Conservation (phyloP, 192 early-diverging fungal species). For the Podila horticola region DNA sequence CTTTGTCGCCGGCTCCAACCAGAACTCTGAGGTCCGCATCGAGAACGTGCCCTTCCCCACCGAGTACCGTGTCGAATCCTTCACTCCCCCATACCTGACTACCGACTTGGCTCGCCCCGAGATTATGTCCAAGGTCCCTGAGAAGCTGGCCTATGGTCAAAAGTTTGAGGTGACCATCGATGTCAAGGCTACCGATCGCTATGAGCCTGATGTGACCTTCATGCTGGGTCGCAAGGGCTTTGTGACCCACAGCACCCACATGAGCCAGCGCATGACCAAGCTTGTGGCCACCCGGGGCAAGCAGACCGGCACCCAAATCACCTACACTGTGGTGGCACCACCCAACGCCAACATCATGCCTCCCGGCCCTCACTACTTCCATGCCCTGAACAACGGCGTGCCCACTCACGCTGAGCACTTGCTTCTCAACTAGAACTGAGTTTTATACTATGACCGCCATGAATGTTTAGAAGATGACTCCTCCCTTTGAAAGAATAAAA, state of each 20-base stretch:
- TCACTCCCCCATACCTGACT: conserved; percentile 65
- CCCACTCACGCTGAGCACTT: conserved; percentile 45
- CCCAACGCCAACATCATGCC: conserved; percentile 64
- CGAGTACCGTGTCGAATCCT: conserved; percentile 65
- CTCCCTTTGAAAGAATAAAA: too few relatives aligned
- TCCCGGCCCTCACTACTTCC: conserved; percentile 63
- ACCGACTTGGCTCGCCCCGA: conserved; percentile 50
- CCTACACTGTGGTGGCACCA: conserved; percentile 45
- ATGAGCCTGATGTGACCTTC: conserved; percentile 49
- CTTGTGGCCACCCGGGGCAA: conserved; percentile 13
- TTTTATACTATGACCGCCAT: too few relatives aligned
- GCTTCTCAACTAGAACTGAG: conserved; percentile 24
- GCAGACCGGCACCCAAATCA: conserved; percentile 24
- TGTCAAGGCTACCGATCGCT: conserved; percentile 31
- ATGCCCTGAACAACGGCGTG: conserved; percentile 60
- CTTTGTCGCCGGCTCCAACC: conserved; percentile 53
- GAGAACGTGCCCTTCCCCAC: conserved; percentile 50
- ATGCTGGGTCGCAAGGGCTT: conserved; percentile 59
- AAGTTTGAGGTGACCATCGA: conserved; percentile 20
- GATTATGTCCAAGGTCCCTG: conserved; percentile 21
- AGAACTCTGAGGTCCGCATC: conserved; percentile 38
- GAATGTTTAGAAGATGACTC: too few relatives aligned
- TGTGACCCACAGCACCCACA: conserved; percentile 64
- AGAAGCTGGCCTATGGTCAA: not conserved
- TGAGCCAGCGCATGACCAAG: conserved; percentile 63